Evolutionary conservation across 2,329 filamentous ascomycete species (phyloP).

Genomic region (Gyromitra esculenta): DNA sequence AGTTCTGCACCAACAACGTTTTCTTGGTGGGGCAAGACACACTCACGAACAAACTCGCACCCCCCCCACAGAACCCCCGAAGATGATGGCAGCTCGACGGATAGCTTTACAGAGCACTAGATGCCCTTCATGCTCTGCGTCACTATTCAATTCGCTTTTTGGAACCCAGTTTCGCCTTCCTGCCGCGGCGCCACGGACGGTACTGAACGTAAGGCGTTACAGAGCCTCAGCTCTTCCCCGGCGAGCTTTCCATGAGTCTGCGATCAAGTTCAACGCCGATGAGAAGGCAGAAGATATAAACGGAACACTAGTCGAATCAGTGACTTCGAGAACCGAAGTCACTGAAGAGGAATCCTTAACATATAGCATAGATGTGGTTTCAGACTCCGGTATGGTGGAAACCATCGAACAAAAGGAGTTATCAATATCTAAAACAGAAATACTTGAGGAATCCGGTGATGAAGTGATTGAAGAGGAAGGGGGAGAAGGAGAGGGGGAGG

Average conservation of each 20-base stretch:
- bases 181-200: not conserved
- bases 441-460: not conserved
- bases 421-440: not conserved
- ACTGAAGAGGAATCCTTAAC: not conserved
- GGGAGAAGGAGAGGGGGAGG: not conserved
- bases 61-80: not conserved
- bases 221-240: not conserved
- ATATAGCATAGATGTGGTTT: constrained; percentile 12
- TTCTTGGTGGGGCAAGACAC: constrained; percentile 1
- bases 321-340: not conserved
- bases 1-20: constrained; percentile 6
- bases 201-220: not conserved
- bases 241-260: constrained; percentile 3
- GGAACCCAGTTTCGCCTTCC: constrained; percentile 22
- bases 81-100: constrained; percentile 37
- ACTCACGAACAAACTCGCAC: no score
- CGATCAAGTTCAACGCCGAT: not conserved
- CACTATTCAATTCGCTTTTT: constrained; percentile 45
- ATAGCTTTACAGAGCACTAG: constrained; percentile 18
- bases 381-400: constrained; percentile 29
- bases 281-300: not conserved
- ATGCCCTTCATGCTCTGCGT: constrained; percentile 40
- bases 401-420: constrained; percentile 40
- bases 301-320: not conserved
- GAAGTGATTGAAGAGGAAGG: not conserved